Base-by-base conservation (phyloP, 331 rosid species). In the Malus hybrid region DNA sequence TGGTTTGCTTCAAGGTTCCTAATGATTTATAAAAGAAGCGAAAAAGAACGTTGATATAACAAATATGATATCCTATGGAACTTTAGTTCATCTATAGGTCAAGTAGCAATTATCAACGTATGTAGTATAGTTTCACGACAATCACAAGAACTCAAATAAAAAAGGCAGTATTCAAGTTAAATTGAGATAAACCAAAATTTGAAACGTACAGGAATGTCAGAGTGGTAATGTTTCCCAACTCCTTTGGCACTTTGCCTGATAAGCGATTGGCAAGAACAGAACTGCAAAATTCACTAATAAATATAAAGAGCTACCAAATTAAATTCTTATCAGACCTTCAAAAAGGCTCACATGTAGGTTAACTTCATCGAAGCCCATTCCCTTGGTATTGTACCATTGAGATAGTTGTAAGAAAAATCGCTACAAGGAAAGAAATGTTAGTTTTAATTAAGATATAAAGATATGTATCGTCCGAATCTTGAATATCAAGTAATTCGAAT, bases 221-320 rank as follows among this genome's bases (percentile, higher is more conserved):
- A 80, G 87, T 78, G 16, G 83, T 83, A 50, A 93, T 87, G 69
- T 80, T 86, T 83, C 89, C 93, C 87, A 93, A 76, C 69, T 79
- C 91, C 84, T 67, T 79, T 14, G 95, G 96, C 86, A 93, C 86
- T 81, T 82, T 78, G 66, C 98, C 97, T 1, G 97, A 87, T 67
- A 93, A 65, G 67, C 87, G 88, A 84, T 93, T 93, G 65, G 67
- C 94, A 34, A 78, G 77, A 73, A 90, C 56, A 75, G 95, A 90
- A 70, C 96, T 90, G 93, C 94, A 76, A 65, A 56, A 82, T 27
- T 24, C 71, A 72, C 60, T 39, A 69, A 67, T 75, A 48, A 79
- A 76, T 74, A 74, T 62, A 9, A 14, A 52, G 8, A 16, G 57
- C 57, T 6, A 52, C 27, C 48, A 77, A n/a, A 71, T 66, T 55